Base-by-base conservation (phyloP, 164 flowering plant species). In the Houttuynia cordata region DNA sequence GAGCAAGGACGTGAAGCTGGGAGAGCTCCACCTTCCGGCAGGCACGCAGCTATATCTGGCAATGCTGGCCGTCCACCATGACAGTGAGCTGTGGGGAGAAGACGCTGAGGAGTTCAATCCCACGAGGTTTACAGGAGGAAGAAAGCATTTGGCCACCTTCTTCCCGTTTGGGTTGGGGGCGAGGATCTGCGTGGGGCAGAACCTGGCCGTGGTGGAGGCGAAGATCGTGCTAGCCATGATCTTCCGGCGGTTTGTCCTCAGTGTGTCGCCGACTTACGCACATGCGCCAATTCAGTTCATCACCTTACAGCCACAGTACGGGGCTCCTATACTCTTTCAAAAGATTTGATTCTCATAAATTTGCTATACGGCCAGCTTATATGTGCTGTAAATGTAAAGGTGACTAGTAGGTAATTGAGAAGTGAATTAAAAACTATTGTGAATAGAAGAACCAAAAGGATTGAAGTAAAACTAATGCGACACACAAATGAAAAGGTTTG, bases 1-100 rank as follows among this genome's bases (percentile, higher is more conserved):
- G 39, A 24, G 53, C 21, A 64, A 75, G 62, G 62, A 71, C 7
- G 66, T 75, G 0, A 79, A 78, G 72, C 67, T 90, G 8, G 95
- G 91, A 40, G 56, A 25, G 20, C 68, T 84, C 10, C 52, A 73
- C 20, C 25, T 90, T 64, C 97, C 95, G 10, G 78, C 79, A 0
- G 64, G 65, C 4, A 80, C 86, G 0, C 80, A 85, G 10, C 62
- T 90, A 49, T 74, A 66, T 25, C 8, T 80, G 37, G 66, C 86
- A 10, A 58, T 75, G 65, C 58, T 73, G 3, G 75, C 79, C 22
- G 72, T 84, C 19, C 84, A 87, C 24, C 86, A 72, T 4, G 90
- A 87, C 40, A 7, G 25, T 3, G 60, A 67, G 45, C 63, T 76
- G 1, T 80, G 84, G 84, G 80, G 84, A 18, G 79, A 74, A 17